phyloP scores from a whole-genome alignment of 768 basidiomycete species.

The Leccinum arenicola region DNA sequence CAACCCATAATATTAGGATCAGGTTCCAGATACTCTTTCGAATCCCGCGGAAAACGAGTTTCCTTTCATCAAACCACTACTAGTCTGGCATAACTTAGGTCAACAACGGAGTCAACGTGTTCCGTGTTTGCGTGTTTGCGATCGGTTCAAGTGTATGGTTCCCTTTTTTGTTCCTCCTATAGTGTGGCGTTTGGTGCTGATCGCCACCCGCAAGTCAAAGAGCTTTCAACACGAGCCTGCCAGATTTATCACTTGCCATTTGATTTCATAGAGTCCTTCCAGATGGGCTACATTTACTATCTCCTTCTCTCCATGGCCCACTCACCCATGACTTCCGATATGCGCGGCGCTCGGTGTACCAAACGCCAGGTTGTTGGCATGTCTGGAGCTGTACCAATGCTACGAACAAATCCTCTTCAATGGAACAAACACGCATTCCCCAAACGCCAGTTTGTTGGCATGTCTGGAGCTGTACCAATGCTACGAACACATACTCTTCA shows the following conservation, averaged over 20 bases:
- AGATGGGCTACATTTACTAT: background rate
- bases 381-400: background rate
- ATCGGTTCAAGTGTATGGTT: background rate
- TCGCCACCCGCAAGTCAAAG: background rate
- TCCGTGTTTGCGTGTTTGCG: background rate
- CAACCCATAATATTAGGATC: background rate
- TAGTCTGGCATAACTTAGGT: background rate
- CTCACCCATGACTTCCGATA: background rate
- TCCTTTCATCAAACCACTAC: background rate
- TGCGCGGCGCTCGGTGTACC: background rate
- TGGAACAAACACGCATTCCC: background rate
- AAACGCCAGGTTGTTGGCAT: no score
- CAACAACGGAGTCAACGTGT: background rate
- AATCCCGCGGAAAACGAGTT: background rate
- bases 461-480: conserved; percentile 15
- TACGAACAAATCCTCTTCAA: background rate
- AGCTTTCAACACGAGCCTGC: background rate
- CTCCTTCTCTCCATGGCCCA: background rate
- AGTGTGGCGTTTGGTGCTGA: conserved; percentile 5
- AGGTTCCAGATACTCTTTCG: background rate
- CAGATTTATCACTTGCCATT: conserved; percentile 1
- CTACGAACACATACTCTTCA: background rate
- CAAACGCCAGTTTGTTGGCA: conserved; percentile 15
- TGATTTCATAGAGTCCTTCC: background rate
- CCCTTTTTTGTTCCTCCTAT: background rate